Base-by-base conservation (phyloP, 805 yeast species). In the Nakazawaea wyomingensis region DNA sequence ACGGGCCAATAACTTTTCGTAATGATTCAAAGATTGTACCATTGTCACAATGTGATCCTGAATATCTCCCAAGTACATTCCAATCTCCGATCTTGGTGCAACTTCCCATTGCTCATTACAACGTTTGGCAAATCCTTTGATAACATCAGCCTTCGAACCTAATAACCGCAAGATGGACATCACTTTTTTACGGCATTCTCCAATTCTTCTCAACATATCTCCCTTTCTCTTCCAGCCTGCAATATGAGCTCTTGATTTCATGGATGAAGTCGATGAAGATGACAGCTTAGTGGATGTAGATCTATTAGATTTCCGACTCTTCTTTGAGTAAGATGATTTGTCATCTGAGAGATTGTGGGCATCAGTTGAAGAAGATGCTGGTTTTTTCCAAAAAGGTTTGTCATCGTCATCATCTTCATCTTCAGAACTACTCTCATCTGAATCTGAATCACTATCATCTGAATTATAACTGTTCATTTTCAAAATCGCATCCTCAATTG, bases 41-140 rank as follows among this genome's bases (percentile, higher is more conserved):
- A 93, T 93, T 1, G 99, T 93, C 19, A 93, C 87, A 28, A 93
- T 82, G 65, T 93, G 99, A 65, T 93, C 99, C 64, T 93, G 99
- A 53, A 93, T 93, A 68, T 93, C 99, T 14, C 97, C 96, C 46
- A 93, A 65, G 60, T 91, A 93, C 82, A 93, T 81, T 3, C 93
- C 95, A 54, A 93, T 91, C 56, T 91, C 98, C 10, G 82, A 77
- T 49, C 82, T 72, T 40, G 91, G 88, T 0, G 87, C 84, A 33
- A 76, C 79, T 47, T 78, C 85, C 87, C 85, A 84, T 48, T 74
- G 87, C 52, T 89, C 96, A 50, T 80, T 83, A 58, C 93, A 88
- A 47, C 97, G 69, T 59, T 93, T 93, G 37, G 96, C 83, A 57
- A 93, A 89, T 0, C 96, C 97, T 56, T 86, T 87, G 51, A 93